phyloP scores from a whole-genome alignment of 192 early-diverging fungal genomes.

The Entomortierella parvispora region DNA sequence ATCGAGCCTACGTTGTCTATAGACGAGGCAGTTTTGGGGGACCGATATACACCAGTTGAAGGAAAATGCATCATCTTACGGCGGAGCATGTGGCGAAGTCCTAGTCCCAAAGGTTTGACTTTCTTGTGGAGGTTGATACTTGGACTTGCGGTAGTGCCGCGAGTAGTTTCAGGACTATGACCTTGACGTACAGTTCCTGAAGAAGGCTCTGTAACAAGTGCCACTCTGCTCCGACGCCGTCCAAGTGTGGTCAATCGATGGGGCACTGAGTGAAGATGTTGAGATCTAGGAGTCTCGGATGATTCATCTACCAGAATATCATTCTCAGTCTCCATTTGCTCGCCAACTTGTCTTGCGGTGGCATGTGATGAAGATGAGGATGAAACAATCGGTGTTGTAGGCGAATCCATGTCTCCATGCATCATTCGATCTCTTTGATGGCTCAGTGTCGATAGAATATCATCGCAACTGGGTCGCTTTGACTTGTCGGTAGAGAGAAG shows the following conservation, averaged over 20 bases:
- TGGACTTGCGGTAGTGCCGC: slow-evolving; percentile 5
- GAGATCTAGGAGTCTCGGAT: no score
- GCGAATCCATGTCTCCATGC: slow-evolving; percentile 48
- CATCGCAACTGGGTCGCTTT: slow-evolving; percentile 69
- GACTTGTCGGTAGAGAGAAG: slow-evolving; percentile 64
- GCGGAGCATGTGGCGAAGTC: slow-evolving; percentile 39
- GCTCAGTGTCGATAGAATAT: slow-evolving; percentile 58
- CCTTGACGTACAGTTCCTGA: neutral
- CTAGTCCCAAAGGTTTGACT: slow-evolving; percentile 36
- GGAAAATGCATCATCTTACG: slow-evolving; percentile 26
- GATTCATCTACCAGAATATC: no score
- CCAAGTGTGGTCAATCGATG: neutral
- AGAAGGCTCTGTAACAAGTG: slow-evolving; percentile 1
- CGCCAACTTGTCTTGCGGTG: no score
- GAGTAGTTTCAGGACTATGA: neutral
- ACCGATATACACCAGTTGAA: neutral
- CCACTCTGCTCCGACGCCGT: slow-evolving; percentile 8
- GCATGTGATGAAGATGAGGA: neutral
- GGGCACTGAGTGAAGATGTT: no score
- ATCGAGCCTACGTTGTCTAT: no score
- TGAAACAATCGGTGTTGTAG: slow-evolving; percentile 6
- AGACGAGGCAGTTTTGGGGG: neutral
- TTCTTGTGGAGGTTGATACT: slow-evolving; percentile 26
- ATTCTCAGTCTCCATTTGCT: no score
- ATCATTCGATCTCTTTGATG: slow-evolving; percentile 48